Evolutionary conservation across 306 rosid species (phyloP), one percentile per base, ranked within the genome.

Genomic region (Quercus cerris): DNA sequence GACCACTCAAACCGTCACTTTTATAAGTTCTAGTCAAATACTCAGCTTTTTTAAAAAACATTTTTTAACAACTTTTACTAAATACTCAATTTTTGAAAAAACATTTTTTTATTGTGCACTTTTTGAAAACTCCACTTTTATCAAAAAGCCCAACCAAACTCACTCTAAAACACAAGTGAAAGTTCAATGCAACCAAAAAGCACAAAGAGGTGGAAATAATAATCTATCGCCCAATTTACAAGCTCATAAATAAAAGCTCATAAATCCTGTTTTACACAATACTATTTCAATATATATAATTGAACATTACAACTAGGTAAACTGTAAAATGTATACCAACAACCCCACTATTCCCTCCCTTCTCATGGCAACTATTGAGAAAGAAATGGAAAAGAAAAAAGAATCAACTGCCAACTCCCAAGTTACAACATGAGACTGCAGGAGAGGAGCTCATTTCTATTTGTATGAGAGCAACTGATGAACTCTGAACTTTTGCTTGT

Each of bases 381-480:
- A 73, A 71, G 56, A 68, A 68, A 19, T 67, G 25, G 38, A n/a
- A 68, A 68, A 68, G 52, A 22, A 35, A 35, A 67, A 68, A 7
- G 52, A 68, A 81, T 78, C 67, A 80, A 38, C 90, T 51, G 77
- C 86, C 80, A 73, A 75, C 83, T 38, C 57, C 52, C 74, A 46
- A 71, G 82, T 83, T 83, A 81, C 88, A 81, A 78, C 74, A 75
- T 75, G 77, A 83, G 66, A 82, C 81, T 22, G 74, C 80, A 80
- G 84, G 57, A 38, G 73, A 82, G 80, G 66, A 71, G 78, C 71
- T 84, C 80, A 78, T 56, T 78, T 84, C 74, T 84, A 79, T 70
- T 78, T 38, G 74, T 77, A 78, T 76, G 74, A 78, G 54, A 72
- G 64, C 31, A 71, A 63, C 70, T 27, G 75, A 35, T 12, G 75